phyloP scores from a whole-genome alignment of 73 alveolate species.

The Uronychia setigera region DNA sequence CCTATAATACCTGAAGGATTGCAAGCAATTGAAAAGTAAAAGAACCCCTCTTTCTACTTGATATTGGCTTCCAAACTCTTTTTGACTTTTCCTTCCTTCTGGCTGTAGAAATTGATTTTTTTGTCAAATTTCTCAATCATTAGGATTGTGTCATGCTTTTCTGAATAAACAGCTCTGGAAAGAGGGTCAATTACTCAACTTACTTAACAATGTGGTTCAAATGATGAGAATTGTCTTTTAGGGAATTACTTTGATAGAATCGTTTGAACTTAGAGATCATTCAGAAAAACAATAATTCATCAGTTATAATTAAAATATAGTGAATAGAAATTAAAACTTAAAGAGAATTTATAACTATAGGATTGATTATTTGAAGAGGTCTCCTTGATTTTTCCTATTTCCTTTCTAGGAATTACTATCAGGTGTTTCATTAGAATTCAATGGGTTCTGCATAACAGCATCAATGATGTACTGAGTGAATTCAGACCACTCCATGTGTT shows the following conservation, averaged over 20 bases:
- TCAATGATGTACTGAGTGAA: slow-evolving; percentile 94
- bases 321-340: no score
- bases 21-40: slow-evolving; percentile 9
- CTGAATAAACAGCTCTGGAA: not conserved
- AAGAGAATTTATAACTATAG: not conserved
- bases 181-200: no score
- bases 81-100: not conserved
- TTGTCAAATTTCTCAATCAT: slow-evolving; percentile 12
- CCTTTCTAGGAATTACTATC: slow-evolving; percentile 29
- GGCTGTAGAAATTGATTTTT: slow-evolving; percentile 16
- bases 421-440: slow-evolving; percentile 35
- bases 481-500: slow-evolving; percentile 96
- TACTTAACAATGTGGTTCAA: no score
- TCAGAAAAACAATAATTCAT: no score
- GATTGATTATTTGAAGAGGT: not conserved
- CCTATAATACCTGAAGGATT: slow-evolving; percentile 9
- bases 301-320: no score
- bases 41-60: slow-evolving; percentile 7
- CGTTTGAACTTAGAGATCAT: slow-evolving; percentile 16
- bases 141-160: not conserved
- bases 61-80: not conserved
- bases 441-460: slow-evolving; percentile 85
- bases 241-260: slow-evolving; percentile 19
- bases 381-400: not conserved
- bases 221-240: slow-evolving; percentile 25